Percentiles rank a stretch among this genome's conserved stretches.
Evolutionary conservation across 2,329 filamentous ascomycete genomes (phyloP).

Genomic region (Dothistroma septosporum): DNA sequence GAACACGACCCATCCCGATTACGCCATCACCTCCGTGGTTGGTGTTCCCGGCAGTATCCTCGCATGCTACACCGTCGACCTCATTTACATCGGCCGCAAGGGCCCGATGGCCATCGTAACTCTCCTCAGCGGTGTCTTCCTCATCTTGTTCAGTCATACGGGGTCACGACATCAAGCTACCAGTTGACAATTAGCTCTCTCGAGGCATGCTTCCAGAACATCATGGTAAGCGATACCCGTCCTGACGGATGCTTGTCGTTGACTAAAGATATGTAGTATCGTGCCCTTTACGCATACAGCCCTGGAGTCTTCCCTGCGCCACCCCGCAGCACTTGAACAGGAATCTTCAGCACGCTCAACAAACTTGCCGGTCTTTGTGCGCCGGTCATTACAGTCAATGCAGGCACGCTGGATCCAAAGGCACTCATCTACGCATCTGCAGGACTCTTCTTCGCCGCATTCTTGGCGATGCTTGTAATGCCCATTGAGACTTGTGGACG

Average conservation of each 20-base stretch:
- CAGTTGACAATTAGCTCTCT: conserved; percentile 54
- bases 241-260: background rate
- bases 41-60: conserved; percentile 74
- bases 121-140: conserved; percentile 62
- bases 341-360: conserved; percentile 69
- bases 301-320: conserved; percentile 73
- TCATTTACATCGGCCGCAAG: conserved; percentile 67
- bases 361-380: conserved; percentile 63
- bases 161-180: conserved; percentile 51
- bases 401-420: conserved; percentile 37
- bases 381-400: conserved; percentile 58
- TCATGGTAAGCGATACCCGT: conserved; percentile 47
- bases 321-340: conserved; percentile 66
- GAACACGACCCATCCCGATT: conserved; percentile 65
- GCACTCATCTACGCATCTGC: conserved; percentile 44
- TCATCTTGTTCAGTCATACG: conserved; percentile 64
- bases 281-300: conserved; percentile 71
- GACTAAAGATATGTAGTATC: conserved; percentile 45
- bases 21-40: conserved; percentile 71
- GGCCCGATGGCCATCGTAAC: conserved; percentile 68
- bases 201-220: conserved; percentile 68
- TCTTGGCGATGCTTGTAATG: conserved; percentile 40
- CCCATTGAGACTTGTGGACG: conserved; percentile 44
- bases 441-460: conserved; percentile 42
- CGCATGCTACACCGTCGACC: conserved; percentile 67